Base-by-base conservation (phyloP, 2,329 filamentous ascomycete genomes). In the Scolecobasidium constrictum region DNA sequence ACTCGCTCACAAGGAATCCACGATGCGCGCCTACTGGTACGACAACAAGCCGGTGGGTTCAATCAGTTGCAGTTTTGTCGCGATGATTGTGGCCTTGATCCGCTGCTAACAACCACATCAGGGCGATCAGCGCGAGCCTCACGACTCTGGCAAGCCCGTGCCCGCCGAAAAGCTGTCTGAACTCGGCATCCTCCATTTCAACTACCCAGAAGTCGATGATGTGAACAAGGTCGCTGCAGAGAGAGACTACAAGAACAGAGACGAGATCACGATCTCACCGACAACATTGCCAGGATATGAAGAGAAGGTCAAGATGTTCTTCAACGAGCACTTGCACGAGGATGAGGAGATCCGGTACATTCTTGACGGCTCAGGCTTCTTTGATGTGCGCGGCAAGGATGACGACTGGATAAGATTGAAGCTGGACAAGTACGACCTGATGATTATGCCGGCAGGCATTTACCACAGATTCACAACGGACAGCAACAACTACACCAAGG, bases 291-390 rank as follows among this genome's bases (percentile, higher is more conserved):
- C 77, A 31, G 66, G 78, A 35, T 98, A 96, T 67, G 90, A 98
- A 65, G 77, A 83, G 49, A 96, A 96, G 64, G 86, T 98, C 49
- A 88, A 86, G 68, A 77, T 66, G 51, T 98, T 98, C 69, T 98
- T 96, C 68, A 62, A 83, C 54, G 92, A 98, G 71, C 92, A 98
- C 62, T 63, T 98, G 54, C 92, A 98, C 60, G 92, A 98, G 68
- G 92, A 98, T 53, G 92, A 98, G 67, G 92, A 98, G 72, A 98
- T 98, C 51, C 73, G 92, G 38, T 98, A 95, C 57, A 88, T 98
- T 51, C 72, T 86, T 22, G 88, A 82, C 47, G 92, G 92, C 0
- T 75, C 77, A 43, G 92, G 92, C 1, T 98, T 83, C 62, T 98
- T 98, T 59, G 92, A 98, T 63, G 88, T 98, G 3, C 72, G 92